Base-by-base conservation (phyloP, 73 alveolate genomes). In the Paramecium sexaurelia region DNA sequence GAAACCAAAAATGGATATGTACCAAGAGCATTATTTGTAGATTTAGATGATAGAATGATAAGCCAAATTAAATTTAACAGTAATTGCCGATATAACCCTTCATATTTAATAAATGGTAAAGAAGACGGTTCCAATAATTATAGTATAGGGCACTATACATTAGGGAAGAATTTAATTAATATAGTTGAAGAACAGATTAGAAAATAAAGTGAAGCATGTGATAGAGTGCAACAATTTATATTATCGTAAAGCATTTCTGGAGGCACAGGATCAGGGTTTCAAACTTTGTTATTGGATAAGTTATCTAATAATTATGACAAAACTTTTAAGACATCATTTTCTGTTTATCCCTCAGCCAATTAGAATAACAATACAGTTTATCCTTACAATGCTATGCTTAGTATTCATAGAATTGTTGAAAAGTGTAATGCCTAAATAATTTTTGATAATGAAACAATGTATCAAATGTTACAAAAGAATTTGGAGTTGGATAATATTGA, bases 261-360 rank as follows among this genome's bases (percentile, higher is more conserved):
- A 20, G 93, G 90, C 7, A 87, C 90, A 27, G 94, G 91, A 32
- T 68, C 91, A 41, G 91, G 94, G 17, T 68, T 69, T 75, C 32
- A 51, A n/a, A 15, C 91, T 10, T 47, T 69, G 8, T 10, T 61
- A 32, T 7, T 61, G 19, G 1, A 26, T 29, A 24, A 61, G 26
- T 26, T 61, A 1, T 22, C 75, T 1, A 32, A 61, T 10, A 26
- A 61, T 61, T 61, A 61, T 61, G 1, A 6, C 2, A 61, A 61
- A 24, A 61, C 43, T 11, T 29, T 29, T 24, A 26, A 29, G 39
- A 61, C 39, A 1, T 41, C 51, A 5, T 61, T 61, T 61, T 22
- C 43, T 10, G 5, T 61, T 7, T 61, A 29, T 26, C 47, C 47
- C 1, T 26, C 83, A 29, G 26, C 11, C 5, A 26, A 61, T 0